These are phyloP conservation scores for Blastomyces parvus DNA, from an alignment of 2,329 filamentous ascomycete genomes.

Conservation along the genomic window DNA sequence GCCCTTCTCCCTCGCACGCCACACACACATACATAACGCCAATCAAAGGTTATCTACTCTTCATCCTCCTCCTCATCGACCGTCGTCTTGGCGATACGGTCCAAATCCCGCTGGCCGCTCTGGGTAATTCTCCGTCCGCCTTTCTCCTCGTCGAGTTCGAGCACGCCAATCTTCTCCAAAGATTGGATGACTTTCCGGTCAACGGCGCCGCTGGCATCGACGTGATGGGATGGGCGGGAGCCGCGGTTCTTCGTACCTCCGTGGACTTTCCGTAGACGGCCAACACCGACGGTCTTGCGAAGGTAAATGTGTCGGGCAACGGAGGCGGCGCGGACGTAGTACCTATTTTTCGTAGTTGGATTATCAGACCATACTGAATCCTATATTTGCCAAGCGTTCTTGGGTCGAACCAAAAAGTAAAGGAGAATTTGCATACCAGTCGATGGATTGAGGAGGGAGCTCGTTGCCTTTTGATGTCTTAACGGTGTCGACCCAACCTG, in stretches of 20 bases:
- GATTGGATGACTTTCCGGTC: slow-evolving; percentile 97
- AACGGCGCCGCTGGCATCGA: slow-evolving; percentile 87
- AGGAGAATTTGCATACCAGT: slow-evolving; percentile 62
- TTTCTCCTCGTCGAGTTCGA: slow-evolving; percentile 97
- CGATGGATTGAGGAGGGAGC: slow-evolving; percentile 93
- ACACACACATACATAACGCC: background rate
- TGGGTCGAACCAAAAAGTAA: background rate
- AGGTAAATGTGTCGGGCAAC: slow-evolving; percentile 98
- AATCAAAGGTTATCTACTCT: slow-evolving; percentile 1
- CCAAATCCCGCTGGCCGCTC: slow-evolving; percentile 96
- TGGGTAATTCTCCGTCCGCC: slow-evolving; percentile 97
- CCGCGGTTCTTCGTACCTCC: slow-evolving; percentile 96
- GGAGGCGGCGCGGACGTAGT: slow-evolving; percentile 78
- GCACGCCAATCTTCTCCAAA: slow-evolving; percentile 97
- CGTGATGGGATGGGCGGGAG: slow-evolving; percentile 81
- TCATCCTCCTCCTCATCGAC: slow-evolving; percentile 39
- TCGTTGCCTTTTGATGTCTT: slow-evolving; percentile 97
- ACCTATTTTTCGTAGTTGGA: slow-evolving; percentile 33
- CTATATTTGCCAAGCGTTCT: background rate
- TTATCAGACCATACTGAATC: background rate
- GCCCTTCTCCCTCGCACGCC: background rate
- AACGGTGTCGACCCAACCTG: slow-evolving; percentile 98
- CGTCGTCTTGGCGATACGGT: slow-evolving; percentile 78
- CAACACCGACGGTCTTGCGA: slow-evolving; percentile 98
- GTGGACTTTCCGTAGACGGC: slow-evolving; percentile 93